Percentiles rank a stretch among this genome's conserved stretches.
These are phyloP conservation scores for Periconia digitata DNA, from an alignment of 2,329 filamentous ascomycete genomes.

Conservation along the genomic window DNA sequence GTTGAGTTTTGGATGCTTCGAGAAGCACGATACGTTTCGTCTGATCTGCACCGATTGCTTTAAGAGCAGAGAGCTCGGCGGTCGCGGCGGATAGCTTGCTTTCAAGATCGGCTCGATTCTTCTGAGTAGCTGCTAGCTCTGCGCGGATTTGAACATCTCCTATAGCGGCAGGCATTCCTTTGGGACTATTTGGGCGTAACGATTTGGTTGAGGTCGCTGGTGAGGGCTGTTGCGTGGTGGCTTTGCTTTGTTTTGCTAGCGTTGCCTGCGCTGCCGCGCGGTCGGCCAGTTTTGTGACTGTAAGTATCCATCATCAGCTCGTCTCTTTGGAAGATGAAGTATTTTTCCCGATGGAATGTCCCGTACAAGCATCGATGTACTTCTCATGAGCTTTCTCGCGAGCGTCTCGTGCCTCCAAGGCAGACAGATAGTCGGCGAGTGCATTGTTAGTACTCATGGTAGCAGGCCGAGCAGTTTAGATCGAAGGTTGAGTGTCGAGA, in stretches of 20 bases:
- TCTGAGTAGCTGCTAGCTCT: conserved; percentile 76
- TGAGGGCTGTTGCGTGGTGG: conserved; percentile 18
- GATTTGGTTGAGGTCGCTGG: conserved; percentile 24
- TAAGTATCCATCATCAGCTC: background rate
- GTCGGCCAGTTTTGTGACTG: conserved; percentile 52
- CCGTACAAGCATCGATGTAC: conserved; percentile 77
- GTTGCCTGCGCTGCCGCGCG: conserved; percentile 39
- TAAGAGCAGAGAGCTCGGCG: conserved; percentile 65
- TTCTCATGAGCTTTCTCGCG: conserved; percentile 66
- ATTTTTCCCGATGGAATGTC: background rate
- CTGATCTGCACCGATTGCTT: conserved; percentile 62
- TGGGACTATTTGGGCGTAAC: conserved; percentile 19
- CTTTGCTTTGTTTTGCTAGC: conserved; percentile 23
- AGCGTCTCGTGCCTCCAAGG: conserved; percentile 71
- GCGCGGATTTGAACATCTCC: conserved; percentile 45
- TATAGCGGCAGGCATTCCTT: conserved; percentile 20
- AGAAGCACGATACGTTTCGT: conserved; percentile 62
- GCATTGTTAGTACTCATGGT: conserved; percentile 63
- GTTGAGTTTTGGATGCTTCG: conserved; percentile 61
- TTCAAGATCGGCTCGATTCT: conserved; percentile 70
- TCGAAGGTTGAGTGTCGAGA: conserved; percentile 2
- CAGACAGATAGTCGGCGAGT: conserved; percentile 78
- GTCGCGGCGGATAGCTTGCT: conserved; percentile 63
- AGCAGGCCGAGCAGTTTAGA: conserved; percentile 18
- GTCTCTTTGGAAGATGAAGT: background rate